Percentiles rank a stretch among this genome's conserved stretches.
phyloP scores from a whole-genome alignment of 768 basidiomycete genomes.

The Boletus pseudopeckii region DNA sequence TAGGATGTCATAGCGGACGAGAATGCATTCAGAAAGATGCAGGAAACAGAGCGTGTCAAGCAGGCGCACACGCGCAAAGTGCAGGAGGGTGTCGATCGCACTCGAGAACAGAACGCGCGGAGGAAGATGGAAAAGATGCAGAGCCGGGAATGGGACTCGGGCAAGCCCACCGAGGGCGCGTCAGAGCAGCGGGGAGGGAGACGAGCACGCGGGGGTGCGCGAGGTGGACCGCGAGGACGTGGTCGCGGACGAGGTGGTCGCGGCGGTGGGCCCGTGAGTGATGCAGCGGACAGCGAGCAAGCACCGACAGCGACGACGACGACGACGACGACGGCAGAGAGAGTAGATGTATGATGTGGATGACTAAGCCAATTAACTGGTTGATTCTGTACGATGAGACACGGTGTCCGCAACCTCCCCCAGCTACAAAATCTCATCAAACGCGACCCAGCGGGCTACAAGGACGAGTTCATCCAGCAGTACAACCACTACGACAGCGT shows the following conservation, averaged over 20 bases:
- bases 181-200: conserved; percentile 22
- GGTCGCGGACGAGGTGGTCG: conserved; percentile 36
- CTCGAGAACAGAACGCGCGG: conserved; percentile 75
- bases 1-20: conserved; percentile 82
- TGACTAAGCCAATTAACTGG: conserved; percentile 16
- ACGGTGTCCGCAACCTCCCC: conserved; percentile 63
- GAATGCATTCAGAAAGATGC: conserved; percentile 68
- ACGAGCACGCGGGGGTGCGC: conserved; percentile 30
- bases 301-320: not conserved
- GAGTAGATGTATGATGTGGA: not conserved
- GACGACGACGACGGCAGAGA: conserved; percentile 1
- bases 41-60: conserved; percentile 60
- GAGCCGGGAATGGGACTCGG: conserved; percentile 82
- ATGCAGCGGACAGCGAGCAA: not conserved
- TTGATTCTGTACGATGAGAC: not conserved
- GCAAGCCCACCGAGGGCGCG: conserved; percentile 42
- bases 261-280: not conserved
- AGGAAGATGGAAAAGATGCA: conserved; percentile 79
- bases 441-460: conserved; percentile 84
- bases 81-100: conserved; percentile 64
- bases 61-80: conserved; percentile 58
- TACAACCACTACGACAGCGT: conserved; percentile 93
- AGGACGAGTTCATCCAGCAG: conserved; percentile 94
- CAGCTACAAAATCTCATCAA: conserved; percentile 98
- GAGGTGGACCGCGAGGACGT: conserved; percentile 34